Base-by-base conservation (phyloP, 2,329 filamentous ascomycete species). In the Aspergillus sclerotialis region DNA sequence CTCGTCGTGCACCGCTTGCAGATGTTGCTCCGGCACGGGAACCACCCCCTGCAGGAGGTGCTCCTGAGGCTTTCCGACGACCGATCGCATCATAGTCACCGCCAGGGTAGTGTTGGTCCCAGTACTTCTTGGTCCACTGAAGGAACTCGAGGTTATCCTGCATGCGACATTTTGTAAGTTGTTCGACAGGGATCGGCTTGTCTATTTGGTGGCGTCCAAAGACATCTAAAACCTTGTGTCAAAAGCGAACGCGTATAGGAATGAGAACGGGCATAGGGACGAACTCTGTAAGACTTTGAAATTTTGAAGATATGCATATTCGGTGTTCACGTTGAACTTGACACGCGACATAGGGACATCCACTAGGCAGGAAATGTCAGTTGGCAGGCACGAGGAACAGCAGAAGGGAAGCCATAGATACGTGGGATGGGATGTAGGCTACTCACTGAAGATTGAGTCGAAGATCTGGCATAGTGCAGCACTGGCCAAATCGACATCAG, bases 101-200 rank as follows among this genome's bases (percentile, higher is more conserved):
- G 39, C 92, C 92, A 6, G 92, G 92, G 67, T 86, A 98, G 73
- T 95, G 88, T 60, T 95, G 86, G 57, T 98, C 92, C 92, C 92
- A 98, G 71, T 88, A 95, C 50, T 76, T 75, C 76, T 98, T 98
- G 39, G 82, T 82, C 84, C 88, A 98, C 69, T 98, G 92, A 41
- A 98, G 73, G 63, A 98, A 98, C 60, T 96, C 92, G 52, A 98
- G 84, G 70, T 98, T 98, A 66, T 98, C 92, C 75, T 98, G 92
- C 90, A 98, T 98, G 73, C 94, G 95, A 75, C 92, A 98, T 67
- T 96, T 98, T 53, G 92, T 78, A 40, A 98, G 80, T 38, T 76
- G 72, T 63, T 94, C 80, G 60, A 96, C 87, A 39, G 87, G 87
- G 51, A 98, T 81, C 17, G 84, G 82, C 61, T 88, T 88, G 53